Base-by-base conservation (phyloP, 495 filamentous ascomycete genomes). In the Trypethelium eluteriae region DNA sequence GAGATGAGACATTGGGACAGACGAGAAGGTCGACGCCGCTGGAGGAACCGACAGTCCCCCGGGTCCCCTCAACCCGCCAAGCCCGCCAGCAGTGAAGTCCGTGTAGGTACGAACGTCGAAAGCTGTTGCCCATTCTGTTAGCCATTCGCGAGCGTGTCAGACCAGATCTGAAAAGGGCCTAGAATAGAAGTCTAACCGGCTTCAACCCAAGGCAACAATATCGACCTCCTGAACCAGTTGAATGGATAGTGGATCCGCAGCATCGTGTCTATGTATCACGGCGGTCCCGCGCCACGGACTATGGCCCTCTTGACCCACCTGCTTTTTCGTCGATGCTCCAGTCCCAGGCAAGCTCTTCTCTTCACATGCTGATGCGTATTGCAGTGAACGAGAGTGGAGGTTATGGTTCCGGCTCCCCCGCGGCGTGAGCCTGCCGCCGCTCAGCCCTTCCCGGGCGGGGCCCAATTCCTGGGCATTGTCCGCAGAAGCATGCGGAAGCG, bases 41-140 rank as follows among this genome's bases (percentile, higher is more conserved):
- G 12, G 62, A 18, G 14, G 35, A 41, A 39, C 62, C 62, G 38
- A 41, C 14, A 47, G 62, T 34, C 62, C 34, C 12, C 62, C 62
- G 62, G 62, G 38, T 63, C 62, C 62, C 62, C 62, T 63, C 62
- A 63, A 63, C n/a, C 62, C 62, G 53, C 53, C 36, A 53, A 63
- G 41, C n/a, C 62, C 62, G 53, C 53, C 36, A 59, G 7, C 38
- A 47, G 10, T 39, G n/a, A 14, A 63, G 38, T 63, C 62, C 41
- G 38, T 39, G 38, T 47, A 61, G 49, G 49, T 53, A 36, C 53
- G 53, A 34, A 59, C 53, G 36, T 36, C 62, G 32, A 47, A 41
- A 41, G 39, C 62, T 47, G 41, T 41, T 38, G 25, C 5, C 34
- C 10, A 47, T 63, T 62, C 39, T 39, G 62, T 63, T 38, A 63